These are phyloP conservation scores for Calcarisporium arbuscula DNA, from an alignment of 2,329 filamentous ascomycete genomes.

Conservation along the genomic window DNA sequence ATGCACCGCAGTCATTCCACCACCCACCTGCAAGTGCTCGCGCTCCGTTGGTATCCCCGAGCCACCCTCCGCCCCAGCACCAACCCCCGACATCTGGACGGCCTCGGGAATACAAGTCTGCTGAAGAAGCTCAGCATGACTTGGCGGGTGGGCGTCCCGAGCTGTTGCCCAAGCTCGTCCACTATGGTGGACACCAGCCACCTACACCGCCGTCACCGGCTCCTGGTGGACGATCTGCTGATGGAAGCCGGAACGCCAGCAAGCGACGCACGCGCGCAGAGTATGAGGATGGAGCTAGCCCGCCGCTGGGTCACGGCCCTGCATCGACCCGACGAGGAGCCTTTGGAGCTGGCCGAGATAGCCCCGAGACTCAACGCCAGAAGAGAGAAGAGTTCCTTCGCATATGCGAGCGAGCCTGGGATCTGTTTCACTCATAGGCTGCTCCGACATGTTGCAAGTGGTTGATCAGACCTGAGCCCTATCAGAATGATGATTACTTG, in stretches of 20 bases:
- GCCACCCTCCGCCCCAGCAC: slow-evolving; percentile 53
- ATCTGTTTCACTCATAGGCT: slow-evolving; percentile 89
- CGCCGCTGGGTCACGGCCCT: slow-evolving; percentile 72
- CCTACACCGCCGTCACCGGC: slow-evolving; percentile 83
- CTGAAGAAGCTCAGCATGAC: slow-evolving; percentile 89
- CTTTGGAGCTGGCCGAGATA: slow-evolving; percentile 76
- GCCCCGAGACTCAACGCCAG: slow-evolving; percentile 70
- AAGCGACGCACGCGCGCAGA: slow-evolving; percentile 78
- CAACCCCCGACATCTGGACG: slow-evolving; percentile 54
- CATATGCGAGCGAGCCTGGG: slow-evolving; percentile 87
- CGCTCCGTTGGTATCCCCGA: slow-evolving; percentile 71
- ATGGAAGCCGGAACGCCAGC: slow-evolving; percentile 52
- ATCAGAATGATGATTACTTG: too few relatives aligned
- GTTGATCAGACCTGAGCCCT: too few relatives aligned
- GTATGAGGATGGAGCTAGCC: slow-evolving; percentile 88
- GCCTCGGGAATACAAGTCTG: slow-evolving; percentile 84
- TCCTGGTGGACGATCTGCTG: slow-evolving; percentile 40
- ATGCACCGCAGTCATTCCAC: slow-evolving; percentile 28
- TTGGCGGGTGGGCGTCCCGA: slow-evolving; percentile 89
- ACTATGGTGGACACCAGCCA: slow-evolving; percentile 90
- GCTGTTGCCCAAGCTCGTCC: slow-evolving; percentile 84
- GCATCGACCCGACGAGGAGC: slow-evolving; percentile 56
- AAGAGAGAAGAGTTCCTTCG: slow-evolving; percentile 92
- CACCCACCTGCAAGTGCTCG: slow-evolving; percentile 56
- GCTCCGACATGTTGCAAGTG: too few relatives aligned